Evolutionary conservation across 1,139 yeast species (phyloP), one percentile per base, ranked within the genome.

Genomic region (Arxiozyma bovina): DNA sequence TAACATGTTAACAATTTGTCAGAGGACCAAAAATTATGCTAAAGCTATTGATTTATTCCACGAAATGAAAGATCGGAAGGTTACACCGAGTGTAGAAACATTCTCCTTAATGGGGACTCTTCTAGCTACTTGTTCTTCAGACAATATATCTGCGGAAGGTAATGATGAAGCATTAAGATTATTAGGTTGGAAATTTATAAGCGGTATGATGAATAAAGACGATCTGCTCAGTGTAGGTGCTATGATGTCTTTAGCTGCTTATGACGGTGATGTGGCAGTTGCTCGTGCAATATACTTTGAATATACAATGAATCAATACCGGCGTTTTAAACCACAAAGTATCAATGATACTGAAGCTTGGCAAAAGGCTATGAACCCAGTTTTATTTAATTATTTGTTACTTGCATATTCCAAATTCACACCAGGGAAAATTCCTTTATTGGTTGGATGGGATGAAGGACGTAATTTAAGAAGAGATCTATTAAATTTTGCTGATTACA

Each of bases 181-280:
- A 44, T 42, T 63, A 41, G 70, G 96, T 0, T 93, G 98, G 97
- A 80, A 81, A 53, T 85, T 80, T 62, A 79, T 91, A 55, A 77
- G 85, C 58, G 84, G 86, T 59, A 81, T 88, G 56, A 77, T 83
- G 61, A 49, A 77, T 76, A 69, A 82, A n/a, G 72, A 77, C 18
- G 67, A 79, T 42, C 55, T 57, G 25, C 74, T 74, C 40, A 78
- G 87, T 0, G 77, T 85, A 58, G 86, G 84, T 58, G 76, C 82
- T 21, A 82, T 91, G 82, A 75, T 91, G 69, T 79, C 83, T 59
- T 70, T 91, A 47, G 81, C 94, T 12, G 85, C 91, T 0, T 77
- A 76, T 55, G 91, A 91, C 61, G 94, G 96, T 0, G 97, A 93
- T 67, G 71, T 87, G 30, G 75, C 83, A 8, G 74, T 90, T 54